Evolutionary conservation across 1,284 basidiomycete genomes (phyloP), one percentile per base, ranked within the genome.

Genomic region (Psilocybe mexicana): DNA sequence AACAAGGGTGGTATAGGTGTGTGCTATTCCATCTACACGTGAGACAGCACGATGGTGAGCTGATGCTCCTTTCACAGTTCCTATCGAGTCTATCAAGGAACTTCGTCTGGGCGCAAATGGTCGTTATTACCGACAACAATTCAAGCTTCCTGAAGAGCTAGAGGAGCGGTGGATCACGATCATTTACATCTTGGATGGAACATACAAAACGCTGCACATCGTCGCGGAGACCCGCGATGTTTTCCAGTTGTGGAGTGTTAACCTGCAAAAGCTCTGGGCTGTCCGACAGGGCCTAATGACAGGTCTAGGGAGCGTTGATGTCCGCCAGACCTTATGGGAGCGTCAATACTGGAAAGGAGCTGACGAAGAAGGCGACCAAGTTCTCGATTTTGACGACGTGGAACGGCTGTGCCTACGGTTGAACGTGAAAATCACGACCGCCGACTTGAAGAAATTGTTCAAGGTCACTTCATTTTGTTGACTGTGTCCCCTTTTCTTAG

Each of bases 171-270:
- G 90, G 90, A 78, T 94, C 58, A 90, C 92, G 5, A 78, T 93
- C 74, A 81, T 92, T 57, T 93, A 94, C 66, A 83, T 90, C 56
- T 78, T 88, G 46, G 86, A 87, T 26, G 87, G 88, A 14, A 83
- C 85, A 36, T 98, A 96, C 85, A 98, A 98, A 78, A 91, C 93
- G 0, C 82, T 98, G 18, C 95, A 99, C 69, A 81, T 98, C 58
- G 84, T 98, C 54, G 92, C 95, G 0, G 79, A 88, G 2, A 88
- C 88, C 0, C 73, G 76, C 28, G 86, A 92, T 6, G 78, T 86
- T 0, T 90, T 94, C 66, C 74, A 81, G 8, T 76, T 86, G 68
- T 92, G 89, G 88, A 81, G 85, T 59, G 71, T 74, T 36, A 84
- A 87, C 0, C 71, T 92, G n/a, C 76, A 78, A 45, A 82, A 83